Evolutionary conservation across 1,284 basidiomycete species (phyloP).

Genomic region (Ganoderma leucocontextum): DNA sequence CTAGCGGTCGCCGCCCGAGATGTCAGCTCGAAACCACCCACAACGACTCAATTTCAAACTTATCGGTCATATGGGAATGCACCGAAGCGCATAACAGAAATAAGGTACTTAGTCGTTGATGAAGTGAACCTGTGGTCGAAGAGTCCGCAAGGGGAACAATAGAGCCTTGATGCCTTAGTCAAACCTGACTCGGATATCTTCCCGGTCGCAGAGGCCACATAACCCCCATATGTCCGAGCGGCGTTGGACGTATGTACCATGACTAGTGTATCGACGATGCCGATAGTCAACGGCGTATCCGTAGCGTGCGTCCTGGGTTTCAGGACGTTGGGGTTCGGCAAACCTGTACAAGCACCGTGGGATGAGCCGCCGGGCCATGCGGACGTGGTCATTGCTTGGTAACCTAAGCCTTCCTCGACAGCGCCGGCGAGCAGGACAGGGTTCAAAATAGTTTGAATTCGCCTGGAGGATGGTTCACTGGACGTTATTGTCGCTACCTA

Average conservation of each 20-base stretch:
- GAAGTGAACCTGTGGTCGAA: neutral
- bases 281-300: neutral
- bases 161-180: neutral
- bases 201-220: neutral
- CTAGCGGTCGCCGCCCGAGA: neutral
- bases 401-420: neutral
- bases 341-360: neutral
- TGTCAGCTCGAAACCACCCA: neutral
- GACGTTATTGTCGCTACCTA: neutral
- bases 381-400: neutral
- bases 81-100: neutral
- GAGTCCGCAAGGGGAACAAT: neutral
- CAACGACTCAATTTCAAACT: neutral
- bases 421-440: no score
- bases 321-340: neutral
- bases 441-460: neutral
- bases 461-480: neutral
- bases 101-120: neutral
- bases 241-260: neutral
- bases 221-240: neutral
- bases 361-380: neutral
- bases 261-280: neutral
- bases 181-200: no score
- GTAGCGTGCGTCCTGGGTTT: neutral
- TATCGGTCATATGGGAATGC: neutral